A percentile compares a stretch with the other conserved stretches of the same genome.
phyloP scores from a whole-genome alignment of 2,329 filamentous ascomycete species.

The Delphinella strobiligena region DNA sequence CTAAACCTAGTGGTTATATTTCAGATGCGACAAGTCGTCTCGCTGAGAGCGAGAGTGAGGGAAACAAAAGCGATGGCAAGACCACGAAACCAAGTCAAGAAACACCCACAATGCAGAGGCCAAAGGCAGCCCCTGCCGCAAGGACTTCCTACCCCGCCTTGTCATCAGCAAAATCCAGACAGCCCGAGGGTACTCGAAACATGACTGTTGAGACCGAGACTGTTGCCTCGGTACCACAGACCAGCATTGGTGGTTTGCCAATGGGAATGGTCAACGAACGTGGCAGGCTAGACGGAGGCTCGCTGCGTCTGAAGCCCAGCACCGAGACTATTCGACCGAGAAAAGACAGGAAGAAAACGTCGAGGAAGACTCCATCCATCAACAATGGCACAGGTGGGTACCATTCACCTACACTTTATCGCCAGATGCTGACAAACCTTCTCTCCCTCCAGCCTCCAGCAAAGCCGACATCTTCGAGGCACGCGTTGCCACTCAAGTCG shows the following conservation, averaged over 20 bases:
- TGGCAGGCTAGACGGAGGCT: slow-evolving; percentile 54
- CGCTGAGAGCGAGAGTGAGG: slow-evolving; percentile 52
- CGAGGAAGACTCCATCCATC: slow-evolving; percentile 62
- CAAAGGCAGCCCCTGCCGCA: slow-evolving; percentile 35
- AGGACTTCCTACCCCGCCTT: slow-evolving; percentile 60
- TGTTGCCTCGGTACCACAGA: slow-evolving; percentile 79
- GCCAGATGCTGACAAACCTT: slow-evolving; percentile 4
- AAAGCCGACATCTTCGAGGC: slow-evolving; percentile 98
- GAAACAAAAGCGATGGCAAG: slow-evolving; percentile 37
- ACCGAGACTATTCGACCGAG: slow-evolving; percentile 92
- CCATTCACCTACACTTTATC: slow-evolving; percentile 25
- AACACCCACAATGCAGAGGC: slow-evolving; percentile 6
- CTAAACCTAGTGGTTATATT: slow-evolving; percentile 38
- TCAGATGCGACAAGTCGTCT: slow-evolving; percentile 15
- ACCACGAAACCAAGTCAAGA: slow-evolving; percentile 6
- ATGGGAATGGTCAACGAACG: slow-evolving; percentile 45
- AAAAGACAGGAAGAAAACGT: slow-evolving; percentile 76
- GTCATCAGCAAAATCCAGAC: slow-evolving; percentile 51
- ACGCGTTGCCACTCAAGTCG: slow-evolving; percentile 88
- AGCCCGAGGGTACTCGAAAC: slow-evolving; percentile 63
- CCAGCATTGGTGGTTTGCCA: slow-evolving; percentile 48
- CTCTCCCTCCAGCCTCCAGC: slow-evolving; percentile 52
- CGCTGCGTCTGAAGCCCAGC: slow-evolving; percentile 74
- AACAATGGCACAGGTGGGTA: slow-evolving; percentile 54
- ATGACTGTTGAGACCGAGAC: slow-evolving; percentile 99